Base-by-base conservation (phyloP, 2,329 filamentous ascomycete genomes). In the Aspergillus alliaceus region DNA sequence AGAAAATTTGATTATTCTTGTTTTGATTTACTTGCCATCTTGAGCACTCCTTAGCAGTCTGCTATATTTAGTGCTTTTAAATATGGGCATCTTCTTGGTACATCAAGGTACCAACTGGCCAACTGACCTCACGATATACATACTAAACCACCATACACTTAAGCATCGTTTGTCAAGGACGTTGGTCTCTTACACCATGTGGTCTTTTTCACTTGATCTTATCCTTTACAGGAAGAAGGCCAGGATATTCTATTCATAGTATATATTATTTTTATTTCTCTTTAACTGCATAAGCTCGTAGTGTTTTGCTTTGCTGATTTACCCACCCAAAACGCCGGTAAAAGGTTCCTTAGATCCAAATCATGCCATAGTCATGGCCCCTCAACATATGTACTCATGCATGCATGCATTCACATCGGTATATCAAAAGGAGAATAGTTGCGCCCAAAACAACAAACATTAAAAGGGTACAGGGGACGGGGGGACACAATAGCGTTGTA, bases 361-460 rank as follows among this genome's bases (percentile, higher is more conserved):
- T 32, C 44, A 48, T 48, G 44, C 44, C 27, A 48, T 31, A 32
- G 18, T 32, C 44, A 32, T 48, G 44, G 25, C 18, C 44, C 44
- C 27, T 22, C 11, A 32, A 32, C 25, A 48, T 48, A 48, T 48
- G 27, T 48, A 48, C 44, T 48, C 29, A 48, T 48, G 44, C 29
- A 48, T 32, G 29, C 44, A 48, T 31, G 44, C 44, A 32, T 22
- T 48, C 44, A 48, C 29, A 31, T 48, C 44, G 29, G 27, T 32
- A 48, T 44, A 48, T 31, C 22, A 27, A 48, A 27, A 48, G 27
- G 44, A 32, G 44, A 48, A 48, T n/a, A 48, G 44, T 48, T 48
- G 44, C 44, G 44, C 44, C 27, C 7, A 40, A 22, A 40, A 4
- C 18, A 20, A 22, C 31, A 34, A 27, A 44, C 40, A 44, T 44